These are phyloP conservation scores for Phaeosphaeriaceae sp. DNA, from an alignment of 2,329 filamentous ascomycete species.

Conservation along the genomic window DNA sequence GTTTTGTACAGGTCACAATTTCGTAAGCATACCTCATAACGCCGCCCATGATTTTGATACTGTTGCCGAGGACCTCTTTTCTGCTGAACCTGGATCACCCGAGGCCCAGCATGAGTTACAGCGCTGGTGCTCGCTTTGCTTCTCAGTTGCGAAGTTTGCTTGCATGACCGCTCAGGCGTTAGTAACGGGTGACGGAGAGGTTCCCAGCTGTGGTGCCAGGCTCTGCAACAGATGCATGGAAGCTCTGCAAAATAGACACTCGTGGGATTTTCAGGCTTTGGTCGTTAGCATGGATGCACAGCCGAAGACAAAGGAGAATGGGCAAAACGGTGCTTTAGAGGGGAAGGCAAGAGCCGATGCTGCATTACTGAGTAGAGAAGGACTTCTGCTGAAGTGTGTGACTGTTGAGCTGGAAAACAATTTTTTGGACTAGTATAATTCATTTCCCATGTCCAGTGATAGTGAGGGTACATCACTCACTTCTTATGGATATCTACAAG, in stretches of 20 bases:
- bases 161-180: constrained; percentile 21
- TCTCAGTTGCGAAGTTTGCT: constrained; percentile 24
- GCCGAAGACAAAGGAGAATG: constrained; percentile 24
- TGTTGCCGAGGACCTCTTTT: constrained; percentile 16
- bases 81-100: constrained; percentile 11
- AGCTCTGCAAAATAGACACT: constrained; percentile 11
- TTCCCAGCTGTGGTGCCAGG: constrained; percentile 34
- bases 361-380: constrained; percentile 28
- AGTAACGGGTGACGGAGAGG: constrained; percentile 10
- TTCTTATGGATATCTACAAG: too few relatives aligned
- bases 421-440: not conserved
- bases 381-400: constrained; percentile 28
- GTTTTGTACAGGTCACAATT: constrained; percentile 22
- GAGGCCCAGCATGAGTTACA: constrained; percentile 21
- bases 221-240: constrained; percentile 30
- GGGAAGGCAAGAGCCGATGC: constrained; percentile 32
- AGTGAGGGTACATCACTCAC: too few relatives aligned
- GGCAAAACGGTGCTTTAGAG: constrained; percentile 2
- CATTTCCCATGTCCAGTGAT: too few relatives aligned
- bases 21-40: constrained; percentile 9
- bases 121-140: constrained; percentile 42
- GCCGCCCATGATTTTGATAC: constrained; percentile 10
- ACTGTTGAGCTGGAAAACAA: not conserved
- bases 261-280: constrained; percentile 16
- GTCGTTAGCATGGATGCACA: constrained; percentile 17